A percentile compares a stretch with the other conserved stretches of the same genome.
Evolutionary conservation across 441 rosid genomes (phyloP).

Genomic region (Breynia disticha): DNA sequence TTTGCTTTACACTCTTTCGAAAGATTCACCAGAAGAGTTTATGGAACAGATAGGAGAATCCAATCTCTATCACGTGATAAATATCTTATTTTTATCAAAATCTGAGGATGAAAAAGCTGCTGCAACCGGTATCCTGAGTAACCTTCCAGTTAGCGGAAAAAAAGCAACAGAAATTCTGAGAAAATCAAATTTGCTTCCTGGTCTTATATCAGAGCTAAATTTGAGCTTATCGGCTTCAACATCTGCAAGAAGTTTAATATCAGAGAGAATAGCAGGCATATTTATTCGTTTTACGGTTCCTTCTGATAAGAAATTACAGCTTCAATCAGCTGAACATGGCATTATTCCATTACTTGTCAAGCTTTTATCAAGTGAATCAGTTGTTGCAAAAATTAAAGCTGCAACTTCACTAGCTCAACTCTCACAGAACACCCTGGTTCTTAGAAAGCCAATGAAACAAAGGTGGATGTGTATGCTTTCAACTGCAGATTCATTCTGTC

Average conservation of each 20-base stretch:
- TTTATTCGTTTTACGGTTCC: conserved; percentile 46
- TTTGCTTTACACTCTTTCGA: conserved; percentile 43
- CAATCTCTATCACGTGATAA: conserved; percentile 26
- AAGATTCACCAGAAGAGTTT: conserved; percentile 37
- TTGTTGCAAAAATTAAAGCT: conserved; percentile 37
- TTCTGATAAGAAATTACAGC: conserved; percentile 54
- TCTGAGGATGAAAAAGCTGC: conserved; percentile 39
- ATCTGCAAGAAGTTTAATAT: conserved; percentile 16
- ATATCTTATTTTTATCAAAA: conserved; percentile 26
- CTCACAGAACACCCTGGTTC: conserved; percentile 44
- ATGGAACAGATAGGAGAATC: conserved; percentile 47
- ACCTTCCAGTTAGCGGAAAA: conserved; percentile 34
- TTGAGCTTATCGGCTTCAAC: conserved; percentile 17
- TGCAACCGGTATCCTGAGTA: conserved; percentile 51
- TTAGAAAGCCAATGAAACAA: conserved; percentile 28
- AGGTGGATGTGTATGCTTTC: conserved; percentile 41
- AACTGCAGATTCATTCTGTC: conserved; percentile 33
- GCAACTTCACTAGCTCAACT: conserved; percentile 52
- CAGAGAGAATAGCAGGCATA: conserved; percentile 38
- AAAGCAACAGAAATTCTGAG: conserved; percentile 38
- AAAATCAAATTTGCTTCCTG: conserved; percentile 31
- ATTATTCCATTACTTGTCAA: conserved; percentile 49
- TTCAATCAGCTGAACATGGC: conserved; percentile 41
- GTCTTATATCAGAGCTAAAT: conserved; percentile 28
- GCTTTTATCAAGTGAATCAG: conserved; percentile 35